Evolutionary conservation across 2,329 filamentous ascomycete species (phyloP), one percentile per base, ranked within the genome.

Genomic region (Talaromyces sp.): DNA sequence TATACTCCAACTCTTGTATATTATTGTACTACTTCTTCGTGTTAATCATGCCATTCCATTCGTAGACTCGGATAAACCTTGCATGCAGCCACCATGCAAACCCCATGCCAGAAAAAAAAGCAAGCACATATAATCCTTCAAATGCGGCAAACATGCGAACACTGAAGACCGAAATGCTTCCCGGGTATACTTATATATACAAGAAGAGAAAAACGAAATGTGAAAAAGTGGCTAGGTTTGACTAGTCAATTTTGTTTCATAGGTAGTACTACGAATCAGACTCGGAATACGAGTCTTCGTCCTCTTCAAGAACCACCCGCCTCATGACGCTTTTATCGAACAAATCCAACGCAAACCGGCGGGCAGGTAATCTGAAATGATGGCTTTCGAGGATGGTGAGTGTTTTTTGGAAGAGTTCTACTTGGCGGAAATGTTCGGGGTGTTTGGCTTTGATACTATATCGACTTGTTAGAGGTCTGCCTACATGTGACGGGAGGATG

Each of bases 261-360:
- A 54, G 10, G 31, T 22, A 36, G n/a, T 36, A 31, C 38, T 45
- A 59, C 22, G 56, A 59, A 31, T 59, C 56, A 2, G 56, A 59
- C 25, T 59, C 56, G 7, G 56, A 43, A 31, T 59, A 43, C 25
- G 56, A 59, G 15, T 63, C 61, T 6, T 63, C 61, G 8, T 91
- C 90, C 71, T 91, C 90, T 61, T 91, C 89, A 65, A 96, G 88
- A 13, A 99, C 91, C 67, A 97, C 91, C 69, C 88, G 87, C 68
- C 93, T 85, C 78, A 98, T 84, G 51, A 98, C 91, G 66, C 87
- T 89, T 78, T 94, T 95, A 73, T 98, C 94, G 72, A 99, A 99
- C 25, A 99, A 80, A 74, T 98, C 95, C 67, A 98, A 89, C 40
- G 97, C 91, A 79, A 97, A 93, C 54, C 94, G 89, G 68, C 94